Evolutionary conservation across 1,284 basidiomycete genomes (phyloP), one percentile per base, ranked within the genome.

Genomic region (Sparassis latifolia): DNA sequence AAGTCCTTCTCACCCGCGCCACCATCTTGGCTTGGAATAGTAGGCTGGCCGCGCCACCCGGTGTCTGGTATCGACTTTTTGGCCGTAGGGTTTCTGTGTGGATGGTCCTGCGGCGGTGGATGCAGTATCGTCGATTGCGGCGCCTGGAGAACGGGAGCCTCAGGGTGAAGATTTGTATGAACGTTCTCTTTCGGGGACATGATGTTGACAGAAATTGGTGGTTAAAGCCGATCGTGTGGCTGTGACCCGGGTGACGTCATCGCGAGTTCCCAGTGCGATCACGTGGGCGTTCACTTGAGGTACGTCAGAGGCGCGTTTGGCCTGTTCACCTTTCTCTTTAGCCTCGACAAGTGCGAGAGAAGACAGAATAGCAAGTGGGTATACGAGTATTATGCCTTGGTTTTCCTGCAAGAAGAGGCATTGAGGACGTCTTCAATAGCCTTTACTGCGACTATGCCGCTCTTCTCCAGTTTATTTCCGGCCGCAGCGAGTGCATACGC

Each of bases 381-480:
- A 20, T 20, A 20, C 20, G 20, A 20, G 20, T 20, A 20, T 20
- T 20, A 20, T 20, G 20, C 20, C 20, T 20, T 20, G 20, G 20
- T 20, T 20, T 20, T 20, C 20, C 20, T 20, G 20, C 20, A 20
- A 20, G 20, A 20, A 20, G 20, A 20, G 20, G 20, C 20, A 20
- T 20, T 20, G 20, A 20, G 20, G 20, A 20, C 20, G 20, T 20
- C 20, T 20, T 20, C 20, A 20, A 20, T 20, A 20, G 20, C 20
- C 20, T 20, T 20, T 20, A 20, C 20, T 20, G 20, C 20, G 20
- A 20, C 20, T 27, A 52, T 52, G 51, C 47, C 51, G 5, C n/a
- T 45, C 1, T 70, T 73, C 47, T 73, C 74, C 7, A 65, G 64
- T 32, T 63, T 75, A 27, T 42, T 72, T 1, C 71, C 72, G 5